Evolutionary conservation across 1,284 basidiomycete species (phyloP).

Genomic region (Phenoliferia sp.): DNA sequence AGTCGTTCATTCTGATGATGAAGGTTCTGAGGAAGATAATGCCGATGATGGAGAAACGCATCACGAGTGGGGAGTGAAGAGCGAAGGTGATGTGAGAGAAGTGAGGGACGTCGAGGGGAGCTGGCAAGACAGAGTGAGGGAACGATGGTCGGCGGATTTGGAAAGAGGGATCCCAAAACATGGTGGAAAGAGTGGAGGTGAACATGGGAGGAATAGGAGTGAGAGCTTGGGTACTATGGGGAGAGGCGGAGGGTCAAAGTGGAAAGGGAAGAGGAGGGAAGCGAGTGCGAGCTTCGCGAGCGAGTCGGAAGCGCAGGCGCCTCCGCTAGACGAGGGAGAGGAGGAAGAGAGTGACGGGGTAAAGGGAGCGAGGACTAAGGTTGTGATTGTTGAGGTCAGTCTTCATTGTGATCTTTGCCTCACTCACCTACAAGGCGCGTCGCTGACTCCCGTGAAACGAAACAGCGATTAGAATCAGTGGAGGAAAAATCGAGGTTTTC

Average conservation of each 20-base stretch:
- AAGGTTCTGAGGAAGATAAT: neutral
- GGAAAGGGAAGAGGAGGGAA: neutral
- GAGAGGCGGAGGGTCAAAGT: neutral
- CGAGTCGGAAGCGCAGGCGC: neutral
- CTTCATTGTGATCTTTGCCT: too few species aligned
- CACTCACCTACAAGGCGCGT: neutral
- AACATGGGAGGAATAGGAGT: neutral
- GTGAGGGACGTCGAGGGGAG: neutral
- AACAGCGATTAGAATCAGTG: conserved; percentile 13
- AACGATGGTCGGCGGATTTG: neutral
- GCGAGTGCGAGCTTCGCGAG: conserved; percentile 1
- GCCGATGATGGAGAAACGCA: neutral
- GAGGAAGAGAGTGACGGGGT: neutral
- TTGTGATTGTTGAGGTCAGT: conserved; percentile 17
- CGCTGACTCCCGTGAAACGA: neutral
- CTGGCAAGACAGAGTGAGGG: neutral
- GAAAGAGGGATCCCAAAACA: neutral
- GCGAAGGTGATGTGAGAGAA: neutral
- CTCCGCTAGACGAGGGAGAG: neutral
- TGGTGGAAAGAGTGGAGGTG: neutral
- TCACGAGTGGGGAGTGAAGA: neutral
- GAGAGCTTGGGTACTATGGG: neutral
- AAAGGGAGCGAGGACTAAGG: neutral
- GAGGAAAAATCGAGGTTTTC: neutral
- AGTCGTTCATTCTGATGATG: neutral